Percentiles rank a stretch among this genome's conserved stretches.
Conservation (phyloP, 352 stramenopile species). For the Phytopythium oedochilum region DNA sequence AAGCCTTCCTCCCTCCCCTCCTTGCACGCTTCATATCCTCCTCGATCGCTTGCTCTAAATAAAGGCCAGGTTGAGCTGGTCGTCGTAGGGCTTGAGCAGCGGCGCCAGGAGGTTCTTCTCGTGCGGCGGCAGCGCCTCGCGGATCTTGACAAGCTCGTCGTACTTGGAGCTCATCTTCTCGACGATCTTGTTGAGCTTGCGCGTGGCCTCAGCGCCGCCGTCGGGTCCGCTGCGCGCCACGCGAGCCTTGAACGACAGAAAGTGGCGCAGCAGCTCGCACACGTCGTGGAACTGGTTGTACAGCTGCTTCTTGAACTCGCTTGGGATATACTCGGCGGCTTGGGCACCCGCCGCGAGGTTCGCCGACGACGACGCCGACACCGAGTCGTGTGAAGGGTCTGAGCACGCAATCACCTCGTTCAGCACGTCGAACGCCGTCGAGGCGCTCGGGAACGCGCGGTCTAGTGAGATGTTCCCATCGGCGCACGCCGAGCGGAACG, state of each 20-base stretch:
- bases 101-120: constrained; percentile 80
- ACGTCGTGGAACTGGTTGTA: constrained; percentile 87
- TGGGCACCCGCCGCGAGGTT: constrained; percentile 48
- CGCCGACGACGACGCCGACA: constrained; percentile 43
- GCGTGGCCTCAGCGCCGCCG: constrained; percentile 44
- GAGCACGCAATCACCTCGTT: constrained; percentile 62
- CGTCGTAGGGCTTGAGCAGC: constrained; percentile 80
- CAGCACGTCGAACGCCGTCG: constrained; percentile 49
- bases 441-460: constrained; percentile 48
- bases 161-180: constrained; percentile 88
- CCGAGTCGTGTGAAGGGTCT: constrained; percentile 46
- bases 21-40: neutral
- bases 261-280: constrained; percentile 78
- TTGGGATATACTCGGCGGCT: constrained; percentile 72
- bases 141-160: constrained; percentile 80
- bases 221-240: constrained; percentile 42
- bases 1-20: no score
- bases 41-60: constrained; percentile 37
- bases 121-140: constrained; percentile 70
- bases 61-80: constrained; percentile 87
- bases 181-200: constrained; percentile 82
- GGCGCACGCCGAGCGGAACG: constrained; percentile 40
- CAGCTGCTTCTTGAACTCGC: constrained; percentile 85
- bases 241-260: constrained; percentile 76
- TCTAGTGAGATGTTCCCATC: constrained; percentile 40